phyloP scores from a whole-genome alignment of 768 basidiomycete genomes.

The Boletus tylopilopsis region DNA sequence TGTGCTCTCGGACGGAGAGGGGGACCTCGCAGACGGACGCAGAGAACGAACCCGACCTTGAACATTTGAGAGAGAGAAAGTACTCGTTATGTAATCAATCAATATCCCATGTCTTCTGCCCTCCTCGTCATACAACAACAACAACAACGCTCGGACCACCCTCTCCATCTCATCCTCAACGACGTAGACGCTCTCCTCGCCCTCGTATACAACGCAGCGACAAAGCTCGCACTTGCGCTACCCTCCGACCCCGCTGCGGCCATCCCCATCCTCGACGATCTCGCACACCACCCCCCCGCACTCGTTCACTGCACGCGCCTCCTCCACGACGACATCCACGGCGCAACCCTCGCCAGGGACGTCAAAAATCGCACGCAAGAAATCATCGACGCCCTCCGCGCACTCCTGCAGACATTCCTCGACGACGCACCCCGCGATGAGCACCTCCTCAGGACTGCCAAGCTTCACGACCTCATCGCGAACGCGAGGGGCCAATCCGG shows the following conservation, averaged over 20 bases:
- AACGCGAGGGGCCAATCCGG: constrained; percentile 43
- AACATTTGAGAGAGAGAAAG: neutral
- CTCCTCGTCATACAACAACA: too few species aligned
- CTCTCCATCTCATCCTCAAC: constrained; percentile 40
- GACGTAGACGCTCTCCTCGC: constrained; percentile 58
- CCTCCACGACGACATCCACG: constrained; percentile 40
- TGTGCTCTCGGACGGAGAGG: too few species aligned
- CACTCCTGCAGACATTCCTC: constrained; percentile 44
- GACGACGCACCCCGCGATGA: constrained; percentile 38
- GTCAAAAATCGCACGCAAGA: constrained; percentile 36
- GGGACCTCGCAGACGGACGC: too few species aligned
- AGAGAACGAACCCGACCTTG: too few species aligned
- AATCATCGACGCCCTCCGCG: constrained; percentile 42
- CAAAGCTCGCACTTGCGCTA: constrained; percentile 61
- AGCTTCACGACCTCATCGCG: constrained; percentile 60
- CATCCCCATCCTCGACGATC: constrained; percentile 49
- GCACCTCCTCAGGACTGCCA: constrained; percentile 53
- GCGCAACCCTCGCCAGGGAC: constrained; percentile 45
- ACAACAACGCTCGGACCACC: neutral
- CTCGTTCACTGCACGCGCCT: constrained; percentile 49
- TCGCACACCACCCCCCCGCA: constrained; percentile 45
- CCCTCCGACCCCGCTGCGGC: constrained; percentile 51
- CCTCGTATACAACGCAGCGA: constrained; percentile 52
- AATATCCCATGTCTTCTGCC: too few species aligned
- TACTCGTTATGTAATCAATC: neutral